Conservation (phyloP, 1,139 yeast genomes). For the Oligophagozyma castellii region DNA sequence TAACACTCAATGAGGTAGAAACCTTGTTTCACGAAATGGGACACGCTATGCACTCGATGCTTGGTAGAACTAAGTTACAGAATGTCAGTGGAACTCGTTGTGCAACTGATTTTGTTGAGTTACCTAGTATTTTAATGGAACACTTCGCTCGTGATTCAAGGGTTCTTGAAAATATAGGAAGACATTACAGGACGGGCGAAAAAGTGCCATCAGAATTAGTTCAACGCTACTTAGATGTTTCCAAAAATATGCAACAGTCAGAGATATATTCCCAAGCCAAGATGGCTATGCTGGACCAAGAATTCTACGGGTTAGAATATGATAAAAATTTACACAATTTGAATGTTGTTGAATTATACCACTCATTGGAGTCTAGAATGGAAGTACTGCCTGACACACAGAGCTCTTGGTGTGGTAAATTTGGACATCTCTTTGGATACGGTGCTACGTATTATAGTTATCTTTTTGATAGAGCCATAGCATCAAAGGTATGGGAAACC, state of each 20-base stretch:
- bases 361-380: constrained; percentile 44
- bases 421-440: constrained; percentile 86
- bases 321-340: constrained; percentile 18
- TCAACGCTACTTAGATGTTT: constrained; percentile 37
- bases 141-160: constrained; percentile 74
- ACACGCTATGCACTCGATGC: constrained; percentile 96
- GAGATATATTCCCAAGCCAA: constrained; percentile 81
- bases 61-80: constrained; percentile 80
- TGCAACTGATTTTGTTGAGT: constrained; percentile 89
- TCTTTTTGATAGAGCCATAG: constrained; percentile 83
- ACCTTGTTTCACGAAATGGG: constrained; percentile 98
- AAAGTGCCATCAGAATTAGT: constrained; percentile 41
- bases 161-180: constrained; percentile 60
- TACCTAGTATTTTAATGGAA: constrained; percentile 93
- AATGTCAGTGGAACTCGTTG: constrained; percentile 93
- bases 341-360: constrained; percentile 46
- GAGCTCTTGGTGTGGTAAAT: constrained; percentile 87
- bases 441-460: constrained; percentile 94
- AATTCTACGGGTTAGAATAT: constrained; percentile 38
- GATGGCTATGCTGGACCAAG: constrained; percentile 82
- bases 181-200: constrained; percentile 57
- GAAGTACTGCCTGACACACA: constrained; percentile 45
- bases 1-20: constrained; percentile 71
- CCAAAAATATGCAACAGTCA: constrained; percentile 44
- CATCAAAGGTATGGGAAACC: constrained; percentile 69